phyloP scores from a whole-genome alignment of 1,284 basidiomycete genomes.

The Moesziomyces sp. region DNA sequence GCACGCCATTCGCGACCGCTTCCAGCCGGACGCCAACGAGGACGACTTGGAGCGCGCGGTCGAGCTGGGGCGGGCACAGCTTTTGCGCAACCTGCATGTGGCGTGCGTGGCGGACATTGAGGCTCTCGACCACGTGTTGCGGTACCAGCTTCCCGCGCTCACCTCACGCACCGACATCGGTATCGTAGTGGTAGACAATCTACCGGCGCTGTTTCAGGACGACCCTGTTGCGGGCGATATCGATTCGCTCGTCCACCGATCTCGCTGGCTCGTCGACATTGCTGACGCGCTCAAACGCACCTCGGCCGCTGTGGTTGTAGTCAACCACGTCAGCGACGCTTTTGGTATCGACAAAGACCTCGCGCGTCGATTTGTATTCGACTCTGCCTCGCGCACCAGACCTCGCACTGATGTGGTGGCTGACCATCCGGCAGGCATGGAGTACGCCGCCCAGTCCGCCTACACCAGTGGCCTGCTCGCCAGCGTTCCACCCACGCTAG shows the following conservation, averaged over 20 bases:
- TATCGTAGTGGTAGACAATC: slow-evolving; percentile 51
- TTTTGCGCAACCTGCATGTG: slow-evolving; percentile 35
- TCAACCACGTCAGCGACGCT: slow-evolving; percentile 60
- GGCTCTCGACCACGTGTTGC: slow-evolving; percentile 50
- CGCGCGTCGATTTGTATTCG: slow-evolving; percentile 32
- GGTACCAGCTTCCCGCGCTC: slow-evolving; percentile 53
- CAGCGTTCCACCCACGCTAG: slow-evolving; percentile 23
- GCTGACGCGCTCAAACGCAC: slow-evolving; percentile 38
- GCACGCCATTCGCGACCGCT: slow-evolving; percentile 12
- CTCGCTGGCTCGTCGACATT: slow-evolving; percentile 38
- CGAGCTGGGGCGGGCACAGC: slow-evolving; percentile 17
- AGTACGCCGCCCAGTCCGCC: slow-evolving; percentile 23
- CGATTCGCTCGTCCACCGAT: slow-evolving; percentile 32
- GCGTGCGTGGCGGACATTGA: slow-evolving; percentile 42
- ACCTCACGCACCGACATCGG: slow-evolving; percentile 21
- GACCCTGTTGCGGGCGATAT: slow-evolving; percentile 34
- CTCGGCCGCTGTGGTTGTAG: slow-evolving; percentile 28
- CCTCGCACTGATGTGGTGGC: not conserved
- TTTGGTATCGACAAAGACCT: slow-evolving; percentile 47
- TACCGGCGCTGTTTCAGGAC: slow-evolving; percentile 56
- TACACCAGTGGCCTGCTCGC: slow-evolving; percentile 35
- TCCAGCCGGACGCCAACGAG: slow-evolving; percentile 2
- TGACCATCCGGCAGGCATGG: slow-evolving; percentile 17
- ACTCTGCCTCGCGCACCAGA: slow-evolving; percentile 13
- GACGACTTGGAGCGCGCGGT: slow-evolving; percentile 9